Evolutionary conservation across 768 basidiomycete genomes (phyloP), one percentile per base, ranked within the genome.

Genomic region (Hortiboletus campestris): DNA sequence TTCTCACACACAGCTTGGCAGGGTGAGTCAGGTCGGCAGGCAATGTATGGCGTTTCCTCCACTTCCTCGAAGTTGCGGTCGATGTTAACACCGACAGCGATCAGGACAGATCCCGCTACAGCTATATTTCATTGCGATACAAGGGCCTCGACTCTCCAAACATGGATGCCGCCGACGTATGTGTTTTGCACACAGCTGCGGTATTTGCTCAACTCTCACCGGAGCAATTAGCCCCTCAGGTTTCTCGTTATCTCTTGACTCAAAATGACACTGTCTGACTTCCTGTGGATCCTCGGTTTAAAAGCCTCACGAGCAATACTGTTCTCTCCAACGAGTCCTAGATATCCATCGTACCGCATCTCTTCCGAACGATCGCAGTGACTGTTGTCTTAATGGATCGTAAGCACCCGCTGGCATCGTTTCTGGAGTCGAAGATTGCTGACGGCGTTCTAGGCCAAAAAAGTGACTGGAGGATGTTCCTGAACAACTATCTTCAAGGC

Each of bases 1-100:
- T 66, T 67, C 66, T 57, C 66, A 69, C 66, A 67, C 66, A 67
- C 67, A 67, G 67, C 67, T 61, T 69, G 64, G 57, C 56, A 43
- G 44, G 48, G 56, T 57, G 67, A 66, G 67, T 68, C 66, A 66
- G 35, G 48, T 67, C 67, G 66, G 67, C 54, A 38, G n/a, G 39
- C n/a, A 55, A 62, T 64, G 46, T 67, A 61, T 46, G 67, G 66
- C 67, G 65, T 62, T 64, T 69, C 53, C 20, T 39, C 35, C 52
- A 29, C 45, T 51, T 46, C 14, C 52, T 64, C 39, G 52, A 64
- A 59, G 46, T 54, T 20, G 44, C 62, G 67, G 57, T 53, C 29
- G 61, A 58, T 46, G 43, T 32, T 49, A 51, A 43, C 53, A 59
- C 64, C 67, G 62, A 63, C 63, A 59, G 38, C 44, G 42, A 49